Conservation (phyloP, 345 rosid species). For the Eucalyptus sp. region DNA sequence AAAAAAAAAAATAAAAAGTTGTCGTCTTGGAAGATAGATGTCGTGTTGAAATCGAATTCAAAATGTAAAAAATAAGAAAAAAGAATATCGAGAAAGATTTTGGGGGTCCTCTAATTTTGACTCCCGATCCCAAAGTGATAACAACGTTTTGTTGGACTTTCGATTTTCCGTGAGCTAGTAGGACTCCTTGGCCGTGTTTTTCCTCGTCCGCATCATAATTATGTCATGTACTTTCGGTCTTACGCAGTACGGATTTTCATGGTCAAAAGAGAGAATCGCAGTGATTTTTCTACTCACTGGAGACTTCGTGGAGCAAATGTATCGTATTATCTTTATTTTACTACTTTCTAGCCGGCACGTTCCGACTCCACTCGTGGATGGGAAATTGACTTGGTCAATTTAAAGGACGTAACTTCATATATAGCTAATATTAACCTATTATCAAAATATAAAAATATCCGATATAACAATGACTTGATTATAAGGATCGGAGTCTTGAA, state of each 20-base stretch:
- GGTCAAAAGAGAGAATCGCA: neutral
- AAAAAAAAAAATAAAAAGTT: neutral
- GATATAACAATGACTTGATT: neutral
- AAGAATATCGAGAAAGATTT: neutral
- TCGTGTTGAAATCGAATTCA: neutral
- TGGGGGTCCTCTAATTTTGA: neutral
- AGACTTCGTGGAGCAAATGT: neutral
- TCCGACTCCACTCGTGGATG: neutral
- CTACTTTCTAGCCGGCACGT: neutral
- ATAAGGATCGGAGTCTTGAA: neutral
- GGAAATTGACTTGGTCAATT: neutral
- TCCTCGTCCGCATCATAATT: neutral
- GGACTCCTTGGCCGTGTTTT: neutral
- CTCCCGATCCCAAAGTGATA: neutral
- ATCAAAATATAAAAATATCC: too few species aligned
- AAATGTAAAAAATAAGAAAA: neutral
- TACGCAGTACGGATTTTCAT: neutral
- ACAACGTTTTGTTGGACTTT: neutral
- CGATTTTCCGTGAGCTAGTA: neutral
- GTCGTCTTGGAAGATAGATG: neutral
- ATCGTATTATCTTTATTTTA: neutral
- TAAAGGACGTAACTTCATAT: neutral
- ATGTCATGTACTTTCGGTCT: neutral
- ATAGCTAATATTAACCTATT: too few species aligned
- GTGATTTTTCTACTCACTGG: neutral